Conservation (phyloP, 352 stramenopile genomes). For the Pythium phragmiticola region DNA sequence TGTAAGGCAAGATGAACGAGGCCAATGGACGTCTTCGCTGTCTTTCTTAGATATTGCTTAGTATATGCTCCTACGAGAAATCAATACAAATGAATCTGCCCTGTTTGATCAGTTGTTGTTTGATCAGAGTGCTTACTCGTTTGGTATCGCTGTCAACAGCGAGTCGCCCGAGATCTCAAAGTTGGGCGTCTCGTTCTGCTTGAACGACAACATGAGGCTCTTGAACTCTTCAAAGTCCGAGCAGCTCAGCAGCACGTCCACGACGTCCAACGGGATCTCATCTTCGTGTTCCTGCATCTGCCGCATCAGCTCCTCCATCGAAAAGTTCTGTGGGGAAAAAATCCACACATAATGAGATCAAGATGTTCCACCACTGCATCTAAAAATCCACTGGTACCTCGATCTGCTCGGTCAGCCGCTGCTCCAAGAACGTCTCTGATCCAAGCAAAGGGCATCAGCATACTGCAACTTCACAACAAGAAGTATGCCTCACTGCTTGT, state of each 20-base stretch:
- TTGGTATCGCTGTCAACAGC: constrained; percentile 34
- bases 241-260: constrained; percentile 78
- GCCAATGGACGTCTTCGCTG: too few relatives aligned
- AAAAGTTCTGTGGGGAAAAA: constrained; percentile 53
- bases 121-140: constrained; percentile 6
- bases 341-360: constrained; percentile 1
- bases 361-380: neutral
- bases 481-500: too few relatives aligned
- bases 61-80: constrained; percentile 1
- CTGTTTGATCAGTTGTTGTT: too few relatives aligned
- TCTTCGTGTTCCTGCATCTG: constrained; percentile 87
- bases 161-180: constrained; percentile 77
- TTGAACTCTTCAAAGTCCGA: constrained; percentile 89
- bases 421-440: constrained; percentile 69
- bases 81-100: neutral
- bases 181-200: constrained; percentile 73
- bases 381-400: constrained; percentile 34
- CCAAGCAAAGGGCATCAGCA: neutral
- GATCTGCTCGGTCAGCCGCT: constrained; percentile 58
- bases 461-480: too few relatives aligned
- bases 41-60: neutral
- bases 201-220: constrained; percentile 84
- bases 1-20: constrained; percentile 33
- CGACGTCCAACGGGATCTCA: constrained; percentile 74
- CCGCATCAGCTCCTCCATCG: constrained; percentile 76